Evolutionary conservation across 805 yeast species (phyloP), one percentile per base, ranked within the genome.

Genomic region (Debaryomyces tyrocola): DNA sequence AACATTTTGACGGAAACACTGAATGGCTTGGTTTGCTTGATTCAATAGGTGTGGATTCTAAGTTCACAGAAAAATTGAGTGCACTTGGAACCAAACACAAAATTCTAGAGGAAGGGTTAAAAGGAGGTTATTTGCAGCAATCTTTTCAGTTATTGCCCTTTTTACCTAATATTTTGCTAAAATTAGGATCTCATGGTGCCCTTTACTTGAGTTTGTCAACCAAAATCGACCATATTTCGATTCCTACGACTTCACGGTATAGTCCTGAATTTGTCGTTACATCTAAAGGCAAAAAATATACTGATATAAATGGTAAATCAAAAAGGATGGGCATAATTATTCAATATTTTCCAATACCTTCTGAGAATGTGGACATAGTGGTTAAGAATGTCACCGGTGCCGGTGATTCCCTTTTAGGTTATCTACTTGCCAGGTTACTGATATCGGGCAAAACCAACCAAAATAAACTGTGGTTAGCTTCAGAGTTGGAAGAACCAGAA

Each of bases 341-440:
- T 18, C 87, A 87, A 55, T 84, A 86, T 59, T 85, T 76, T 60
- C 75, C 79, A 0, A 65, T 77, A 2, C 71, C 78, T 0, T n/a
- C 37, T 20, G 66, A 64, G 47, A 66, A 63, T 35, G 46, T 52
- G 17, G 43, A 56, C 17, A 59, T 69, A 3, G 58, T 62, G 0
- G 74, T 85, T 10, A 66, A 64, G 24, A 87, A 84, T 53, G 96
- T 87, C 28, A 87, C 92, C 8, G 97, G 96, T 2, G 96, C 96
- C 0, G 97, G 96, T 9, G 96, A 90, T 63, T 76, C 94, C 0
- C 71, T 90, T 38, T 75, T 82, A 21, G 96, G 96, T 0, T 80
- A 75, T 21, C 51, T 90, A 20, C 60, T 80, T 10, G 67, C 83
- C 2, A 48, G 57, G n/a, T 39, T 67, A 15, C 41, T 44, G 20